Percentiles rank a stretch among this genome's conserved stretches.
Conservation (phyloP, 345 rosid species). For the Orychophragmus violaceus region DNA sequence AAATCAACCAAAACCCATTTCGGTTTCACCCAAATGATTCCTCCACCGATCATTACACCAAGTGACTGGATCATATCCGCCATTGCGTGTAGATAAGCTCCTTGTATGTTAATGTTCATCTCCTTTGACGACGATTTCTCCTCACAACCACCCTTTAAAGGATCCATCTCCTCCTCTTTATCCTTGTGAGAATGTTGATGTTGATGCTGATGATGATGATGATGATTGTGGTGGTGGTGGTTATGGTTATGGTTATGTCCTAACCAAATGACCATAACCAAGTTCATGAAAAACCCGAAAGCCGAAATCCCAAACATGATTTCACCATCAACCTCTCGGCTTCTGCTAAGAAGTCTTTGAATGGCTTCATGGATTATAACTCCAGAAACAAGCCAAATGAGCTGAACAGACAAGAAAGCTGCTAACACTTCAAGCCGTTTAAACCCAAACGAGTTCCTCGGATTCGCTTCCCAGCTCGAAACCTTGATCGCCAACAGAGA, state of each 20-base stretch:
- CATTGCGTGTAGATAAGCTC: conserved; percentile 71
- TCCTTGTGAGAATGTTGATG: conserved; percentile 18
- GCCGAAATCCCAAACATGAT: conserved; percentile 53
- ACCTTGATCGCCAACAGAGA: conserved; percentile 67
- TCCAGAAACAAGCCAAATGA: conserved; percentile 70
- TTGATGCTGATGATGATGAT: conserved; percentile 22
- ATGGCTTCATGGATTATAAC: conserved; percentile 56
- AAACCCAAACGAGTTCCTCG: conserved; percentile 59
- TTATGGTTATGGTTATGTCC: conserved; percentile 43
- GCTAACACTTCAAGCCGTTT: conserved; percentile 67
- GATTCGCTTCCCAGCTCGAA: conserved; percentile 73
- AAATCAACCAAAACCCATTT: conserved; percentile 61
- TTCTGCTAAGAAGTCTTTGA: conserved; percentile 44
- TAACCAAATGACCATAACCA: conserved; percentile 58
- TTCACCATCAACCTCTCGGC: conserved; percentile 42
- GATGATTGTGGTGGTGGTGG: conserved; percentile 15
- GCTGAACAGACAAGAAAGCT: conserved; percentile 68
- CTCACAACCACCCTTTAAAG: conserved; percentile 17
- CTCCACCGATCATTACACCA: conserved; percentile 78
- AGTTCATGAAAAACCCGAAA: conserved; percentile 65
- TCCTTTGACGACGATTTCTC: conserved; percentile 10
- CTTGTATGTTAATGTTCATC: conserved; percentile 43
- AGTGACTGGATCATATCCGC: conserved; percentile 43
- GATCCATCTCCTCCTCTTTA: conserved; percentile 34
- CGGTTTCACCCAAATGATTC: conserved; percentile 57